A percentile compares a stretch with the other conserved stretches of the same genome.
These are phyloP conservation scores for Diplodia mutila DNA, from an alignment of 2,329 filamentous ascomycete genomes.

Conservation along the genomic window DNA sequence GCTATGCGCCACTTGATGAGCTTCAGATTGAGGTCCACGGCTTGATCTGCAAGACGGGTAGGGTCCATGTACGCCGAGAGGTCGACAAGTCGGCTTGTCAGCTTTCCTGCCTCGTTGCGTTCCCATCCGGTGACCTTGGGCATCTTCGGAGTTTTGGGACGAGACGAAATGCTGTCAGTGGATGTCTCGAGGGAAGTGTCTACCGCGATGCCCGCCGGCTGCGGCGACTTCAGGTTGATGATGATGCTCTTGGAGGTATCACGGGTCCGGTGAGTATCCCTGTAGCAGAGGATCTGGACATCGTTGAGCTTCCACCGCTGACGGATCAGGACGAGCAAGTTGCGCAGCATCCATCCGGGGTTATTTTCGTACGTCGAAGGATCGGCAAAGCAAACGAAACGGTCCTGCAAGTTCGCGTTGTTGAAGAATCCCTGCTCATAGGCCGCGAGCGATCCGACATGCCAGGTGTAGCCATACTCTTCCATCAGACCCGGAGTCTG, in stretches of 20 bases:
- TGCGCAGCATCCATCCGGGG: slow-evolving; percentile 91
- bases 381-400: slow-evolving; percentile 85
- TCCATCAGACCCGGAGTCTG: slow-evolving; percentile 52
- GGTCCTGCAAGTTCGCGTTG: slow-evolving; percentile 69
- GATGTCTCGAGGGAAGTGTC: slow-evolving; percentile 29
- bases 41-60: slow-evolving; percentile 81
- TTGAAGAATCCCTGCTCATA: slow-evolving; percentile 91
- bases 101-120: slow-evolving; percentile 75
- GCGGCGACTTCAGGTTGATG: slow-evolving; percentile 63
- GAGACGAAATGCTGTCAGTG: slow-evolving; percentile 13
- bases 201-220: slow-evolving; percentile 28
- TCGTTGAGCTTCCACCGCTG: slow-evolving; percentile 77
- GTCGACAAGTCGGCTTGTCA: slow-evolving; percentile 77
- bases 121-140: slow-evolving; percentile 98
- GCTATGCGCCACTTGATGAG: slow-evolving; percentile 99
- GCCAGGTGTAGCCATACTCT: slow-evolving; percentile 73
- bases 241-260: slow-evolving; percentile 84
- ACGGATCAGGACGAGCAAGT: slow-evolving; percentile 81
- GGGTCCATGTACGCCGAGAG: slow-evolving; percentile 95
- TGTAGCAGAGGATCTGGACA: slow-evolving; percentile 86
- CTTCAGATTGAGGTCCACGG: slow-evolving; percentile 94
- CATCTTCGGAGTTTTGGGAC: slow-evolving; percentile 55
- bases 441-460: slow-evolving; percentile 71
- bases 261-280: slow-evolving; percentile 76
- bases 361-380: slow-evolving; percentile 87